A percentile compares a stretch with the other conserved stretches of the same genome.
phyloP scores from a whole-genome alignment of 176 grass and related monocot genomes.

The Miscanthus lutarioriparius region DNA sequence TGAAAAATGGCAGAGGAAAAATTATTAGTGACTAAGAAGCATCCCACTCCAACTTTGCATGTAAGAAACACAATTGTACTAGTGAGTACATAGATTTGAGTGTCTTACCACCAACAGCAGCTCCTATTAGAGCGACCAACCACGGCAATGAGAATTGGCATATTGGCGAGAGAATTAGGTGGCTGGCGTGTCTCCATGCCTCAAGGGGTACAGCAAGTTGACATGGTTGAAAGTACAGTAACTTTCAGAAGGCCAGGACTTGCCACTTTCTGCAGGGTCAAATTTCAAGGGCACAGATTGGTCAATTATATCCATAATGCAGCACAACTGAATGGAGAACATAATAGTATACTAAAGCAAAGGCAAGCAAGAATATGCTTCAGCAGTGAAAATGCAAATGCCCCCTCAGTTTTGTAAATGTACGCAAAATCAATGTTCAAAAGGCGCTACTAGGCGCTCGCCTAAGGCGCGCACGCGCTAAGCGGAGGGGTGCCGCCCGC shows the following conservation, averaged over 20 bases:
- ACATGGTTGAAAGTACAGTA: slow-evolving; percentile 38
- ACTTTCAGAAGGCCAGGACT: neutral
- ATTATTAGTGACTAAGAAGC: neutral
- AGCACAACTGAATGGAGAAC: neutral
- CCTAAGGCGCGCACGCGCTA: too few relatives aligned
- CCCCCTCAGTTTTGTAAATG: neutral
- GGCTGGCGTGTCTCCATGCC: slow-evolving; percentile 42
- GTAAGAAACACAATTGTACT: neutral
- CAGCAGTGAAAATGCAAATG: neutral
- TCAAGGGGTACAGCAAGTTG: slow-evolving; percentile 41
- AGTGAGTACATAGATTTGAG: neutral
- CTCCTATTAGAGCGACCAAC: slow-evolving; percentile 42
- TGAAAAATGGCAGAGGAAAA: neutral
- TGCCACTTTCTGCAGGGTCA: slow-evolving; percentile 38
- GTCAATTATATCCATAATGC: neutral
- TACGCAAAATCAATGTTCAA: neutral
- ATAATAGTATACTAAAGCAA: neutral
- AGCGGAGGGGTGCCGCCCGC: too few relatives aligned
- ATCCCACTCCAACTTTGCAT: neutral
- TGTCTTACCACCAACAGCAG: slow-evolving; percentile 45
- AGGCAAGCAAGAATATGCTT: slow-evolving; percentile 4
- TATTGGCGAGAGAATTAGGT: slow-evolving; percentile 38
- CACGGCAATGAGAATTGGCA: slow-evolving; percentile 57
- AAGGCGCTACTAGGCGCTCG: too few relatives aligned
- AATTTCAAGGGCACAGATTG: neutral